These are phyloP conservation scores for Aspergillus ellipticus DNA, from an alignment of 495 filamentous ascomycete genomes.

Conservation along the genomic window DNA sequence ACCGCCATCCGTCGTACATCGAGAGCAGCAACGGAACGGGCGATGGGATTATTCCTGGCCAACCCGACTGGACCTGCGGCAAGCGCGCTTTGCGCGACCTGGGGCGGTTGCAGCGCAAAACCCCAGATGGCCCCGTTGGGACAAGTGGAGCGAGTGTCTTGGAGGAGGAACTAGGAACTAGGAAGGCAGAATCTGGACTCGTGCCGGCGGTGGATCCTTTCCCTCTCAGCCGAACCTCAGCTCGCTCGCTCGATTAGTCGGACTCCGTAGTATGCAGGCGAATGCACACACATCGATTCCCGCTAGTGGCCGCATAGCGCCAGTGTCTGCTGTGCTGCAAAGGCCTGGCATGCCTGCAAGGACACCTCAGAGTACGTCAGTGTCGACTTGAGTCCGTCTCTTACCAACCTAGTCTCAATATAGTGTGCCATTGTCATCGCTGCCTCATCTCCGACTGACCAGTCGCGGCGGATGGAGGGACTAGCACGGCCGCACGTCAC, in stretches of 20 bases:
- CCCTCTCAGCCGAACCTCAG: background rate
- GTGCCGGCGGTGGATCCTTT: constrained; percentile 14
- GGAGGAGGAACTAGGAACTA: too few relatives aligned
- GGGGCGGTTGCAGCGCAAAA: constrained; percentile 39
- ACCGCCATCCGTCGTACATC: constrained; percentile 10
- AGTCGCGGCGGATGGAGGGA: constrained; percentile 14
- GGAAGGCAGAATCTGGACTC: constrained; percentile 13
- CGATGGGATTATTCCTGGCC: constrained; percentile 1
- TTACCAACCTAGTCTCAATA: constrained; percentile 12
- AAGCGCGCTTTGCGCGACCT: constrained; percentile 44
- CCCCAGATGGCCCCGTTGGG: constrained; percentile 25
- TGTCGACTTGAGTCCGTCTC: constrained; percentile 18
- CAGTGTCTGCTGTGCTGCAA: constrained; percentile 4
- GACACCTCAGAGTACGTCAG: constrained; percentile 26
- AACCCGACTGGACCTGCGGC: constrained; percentile 26
- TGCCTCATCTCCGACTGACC: constrained; percentile 14
- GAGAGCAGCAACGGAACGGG: constrained; percentile 1
- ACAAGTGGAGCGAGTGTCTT: background rate
- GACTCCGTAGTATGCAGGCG: constrained; percentile 5
- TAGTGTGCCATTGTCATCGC: constrained; percentile 9
- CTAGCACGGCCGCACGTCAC: constrained; percentile 17
- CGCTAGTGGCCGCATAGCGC: constrained; percentile 2
- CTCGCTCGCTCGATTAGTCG: background rate
- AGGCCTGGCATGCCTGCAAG: constrained; percentile 19
- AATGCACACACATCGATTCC: constrained; percentile 1